Conservation (phyloP, 305 asterid species). For the Rubia peregrina region DNA sequence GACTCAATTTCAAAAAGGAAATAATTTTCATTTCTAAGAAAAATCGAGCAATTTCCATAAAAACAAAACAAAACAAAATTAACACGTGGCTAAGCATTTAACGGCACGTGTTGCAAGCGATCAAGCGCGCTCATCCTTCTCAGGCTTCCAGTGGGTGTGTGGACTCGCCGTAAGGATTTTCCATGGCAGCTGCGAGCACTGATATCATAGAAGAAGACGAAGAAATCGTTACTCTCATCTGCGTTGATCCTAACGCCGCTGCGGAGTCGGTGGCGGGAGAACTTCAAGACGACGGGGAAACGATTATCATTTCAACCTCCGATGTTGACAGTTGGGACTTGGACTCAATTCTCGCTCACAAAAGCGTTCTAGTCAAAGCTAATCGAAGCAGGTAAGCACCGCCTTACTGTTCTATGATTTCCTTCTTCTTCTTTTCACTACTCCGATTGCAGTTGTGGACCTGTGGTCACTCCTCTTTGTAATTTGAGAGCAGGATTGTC, state of each 20-base stretch:
- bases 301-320: conserved; percentile 46
- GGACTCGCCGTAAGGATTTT: not conserved
- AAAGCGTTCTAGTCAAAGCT: conserved; percentile 39
- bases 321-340: conserved; percentile 53
- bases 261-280: conserved; percentile 20
- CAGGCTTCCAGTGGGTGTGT: not conserved
- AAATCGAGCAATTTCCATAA: too few relatives aligned
- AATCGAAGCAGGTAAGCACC: conserved; percentile 40
- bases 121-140: not conserved
- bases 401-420: not conserved
- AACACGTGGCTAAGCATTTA: too few relatives aligned
- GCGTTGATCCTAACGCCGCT: conserved; percentile 26
- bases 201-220: conserved; percentile 16
- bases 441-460: not conserved
- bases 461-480: too few relatives aligned
- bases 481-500: conserved; percentile 35
- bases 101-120: not conserved
- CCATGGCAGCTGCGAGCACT: conserved; percentile 38
- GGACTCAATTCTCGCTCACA: conserved; percentile 39
- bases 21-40: too few relatives aligned
- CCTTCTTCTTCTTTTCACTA: conserved; percentile 16
- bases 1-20: too few relatives aligned
- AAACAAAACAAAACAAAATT: too few relatives aligned
- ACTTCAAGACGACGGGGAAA: conserved; percentile 11
- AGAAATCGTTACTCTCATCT: conserved; percentile 35